Percentiles rank a stretch among this genome's conserved stretches.
These are phyloP conservation scores for Zea luxurians DNA, from an alignment of 176 grass and related monocot species.

Conservation along the genomic window DNA sequence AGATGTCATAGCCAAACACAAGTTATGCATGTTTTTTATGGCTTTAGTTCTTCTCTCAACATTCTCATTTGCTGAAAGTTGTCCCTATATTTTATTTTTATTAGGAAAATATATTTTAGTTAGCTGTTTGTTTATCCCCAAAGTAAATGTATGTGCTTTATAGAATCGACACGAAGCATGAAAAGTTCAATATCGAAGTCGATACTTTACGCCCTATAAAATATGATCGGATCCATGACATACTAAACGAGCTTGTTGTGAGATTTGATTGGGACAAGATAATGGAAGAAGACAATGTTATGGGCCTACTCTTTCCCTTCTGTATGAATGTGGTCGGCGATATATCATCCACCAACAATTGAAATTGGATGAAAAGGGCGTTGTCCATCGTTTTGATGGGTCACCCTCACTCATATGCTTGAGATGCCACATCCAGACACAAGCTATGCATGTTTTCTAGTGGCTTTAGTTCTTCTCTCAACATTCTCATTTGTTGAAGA, in stretches of 20 bases:
- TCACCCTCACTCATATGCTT: not conserved
- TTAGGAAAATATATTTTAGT: not conserved
- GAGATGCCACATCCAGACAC: not conserved
- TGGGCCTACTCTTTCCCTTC: constrained; percentile 42
- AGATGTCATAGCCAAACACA: not conserved
- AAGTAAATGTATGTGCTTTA: not conserved
- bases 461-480: not conserved
- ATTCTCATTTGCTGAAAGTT: not conserved
- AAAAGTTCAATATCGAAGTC: constrained; percentile 92
- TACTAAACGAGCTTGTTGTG: constrained; percentile 78
- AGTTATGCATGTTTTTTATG: not conserved
- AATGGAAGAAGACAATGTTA: constrained; percentile 79
- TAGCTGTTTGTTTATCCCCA: not conserved
- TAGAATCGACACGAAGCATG: constrained; percentile 97
- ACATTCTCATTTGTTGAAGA: not conserved
- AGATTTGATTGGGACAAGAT: constrained; percentile 95
- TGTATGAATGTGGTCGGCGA: not conserved
- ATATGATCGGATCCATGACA: constrained; percentile 82
- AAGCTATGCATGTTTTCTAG: not conserved
- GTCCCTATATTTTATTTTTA: not conserved
- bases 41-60: not conserved
- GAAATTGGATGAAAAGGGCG: not conserved
- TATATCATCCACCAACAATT: not conserved
- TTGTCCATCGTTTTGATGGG: not conserved
- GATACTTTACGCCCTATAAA: constrained; percentile 80